phyloP scores from a whole-genome alignment of 371 early-diverging fungal genomes.

The Dichotomocladium elegans region DNA sequence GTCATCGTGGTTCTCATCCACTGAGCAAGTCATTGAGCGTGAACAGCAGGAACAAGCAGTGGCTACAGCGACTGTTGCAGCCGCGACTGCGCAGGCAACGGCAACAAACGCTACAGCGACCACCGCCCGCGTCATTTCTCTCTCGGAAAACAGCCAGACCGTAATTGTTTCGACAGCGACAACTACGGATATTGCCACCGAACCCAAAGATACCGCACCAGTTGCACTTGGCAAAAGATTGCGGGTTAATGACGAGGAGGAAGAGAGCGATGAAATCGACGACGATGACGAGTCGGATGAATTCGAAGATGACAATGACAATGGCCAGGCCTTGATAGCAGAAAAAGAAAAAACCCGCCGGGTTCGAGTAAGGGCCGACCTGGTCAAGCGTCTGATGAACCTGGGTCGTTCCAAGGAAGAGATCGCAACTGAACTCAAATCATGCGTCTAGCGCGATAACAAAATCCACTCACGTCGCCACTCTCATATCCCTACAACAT shows the following conservation, averaged over 20 bases:
- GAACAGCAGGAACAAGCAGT: conserved; percentile 12
- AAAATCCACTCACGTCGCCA: neutral
- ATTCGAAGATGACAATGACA: conserved; percentile 1
- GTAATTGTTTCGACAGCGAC: conserved; percentile 15
- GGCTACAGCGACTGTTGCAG: conserved; percentile 10
- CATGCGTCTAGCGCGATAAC: neutral
- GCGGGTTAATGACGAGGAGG: conserved; percentile 4
- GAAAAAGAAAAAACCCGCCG: conserved; percentile 13
- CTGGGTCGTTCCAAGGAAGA: conserved; percentile 11
- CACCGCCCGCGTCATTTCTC: conserved; percentile 8
- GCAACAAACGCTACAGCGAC: conserved; percentile 11
- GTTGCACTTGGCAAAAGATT: conserved; percentile 4
- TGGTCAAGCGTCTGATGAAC: conserved; percentile 9
- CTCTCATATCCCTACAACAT: neutral
- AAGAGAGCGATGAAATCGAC: neutral
- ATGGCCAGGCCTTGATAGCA: neutral
- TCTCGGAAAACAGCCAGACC: conserved; percentile 10
- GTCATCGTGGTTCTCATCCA: conserved; percentile 1
- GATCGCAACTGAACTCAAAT: conserved; percentile 5
- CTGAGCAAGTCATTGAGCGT: conserved; percentile 3
- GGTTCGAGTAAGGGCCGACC: conserved; percentile 7
- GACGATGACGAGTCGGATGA: conserved; percentile 2
- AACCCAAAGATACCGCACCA: neutral
- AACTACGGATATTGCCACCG: conserved; percentile 1
- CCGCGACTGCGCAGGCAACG: conserved; percentile 9